phyloP scores from a whole-genome alignment of 257 asterid genomes.

The Jacaranda copaia region DNA sequence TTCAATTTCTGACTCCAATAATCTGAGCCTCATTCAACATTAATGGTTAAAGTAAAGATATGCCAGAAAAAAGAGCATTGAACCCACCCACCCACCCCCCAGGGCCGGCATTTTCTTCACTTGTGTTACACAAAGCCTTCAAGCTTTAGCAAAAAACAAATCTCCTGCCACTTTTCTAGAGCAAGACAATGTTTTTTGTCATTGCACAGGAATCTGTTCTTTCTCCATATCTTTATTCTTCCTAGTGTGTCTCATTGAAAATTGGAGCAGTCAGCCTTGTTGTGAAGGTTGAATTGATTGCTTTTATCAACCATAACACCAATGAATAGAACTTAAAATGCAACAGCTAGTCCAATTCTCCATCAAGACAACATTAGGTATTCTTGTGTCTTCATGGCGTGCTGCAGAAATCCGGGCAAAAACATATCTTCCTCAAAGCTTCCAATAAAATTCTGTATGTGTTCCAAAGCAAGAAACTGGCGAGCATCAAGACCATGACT shows the following conservation, averaged over 20 bases:
- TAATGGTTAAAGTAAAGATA: neutral
- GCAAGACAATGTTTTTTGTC: slow-evolving; percentile 29
- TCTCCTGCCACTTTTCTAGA: slow-evolving; percentile 19
- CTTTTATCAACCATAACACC: slow-evolving; percentile 24
- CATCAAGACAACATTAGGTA: slow-evolving; percentile 2
- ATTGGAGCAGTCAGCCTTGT: slow-evolving; percentile 36
- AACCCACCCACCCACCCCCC: too few relatives aligned
- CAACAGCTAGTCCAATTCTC: slow-evolving; percentile 17
- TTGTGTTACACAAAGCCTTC: slow-evolving; percentile 9
- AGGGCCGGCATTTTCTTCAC: too few relatives aligned
- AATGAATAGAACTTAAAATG: slow-evolving; percentile 19
- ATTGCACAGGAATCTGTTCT: slow-evolving; percentile 36
- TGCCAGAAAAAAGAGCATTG: neutral
- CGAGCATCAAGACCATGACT: slow-evolving; percentile 57
- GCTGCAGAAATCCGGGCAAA: slow-evolving; percentile 28
- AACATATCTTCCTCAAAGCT: slow-evolving; percentile 27
- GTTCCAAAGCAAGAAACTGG: slow-evolving; percentile 18
- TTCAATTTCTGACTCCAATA: neutral
- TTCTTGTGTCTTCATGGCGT: slow-evolving; percentile 11
- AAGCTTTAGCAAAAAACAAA: slow-evolving; percentile 37
- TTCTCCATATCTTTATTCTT: slow-evolving; percentile 46
- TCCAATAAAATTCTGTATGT: neutral
- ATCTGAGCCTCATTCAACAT: neutral
- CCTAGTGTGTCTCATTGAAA: slow-evolving; percentile 36
- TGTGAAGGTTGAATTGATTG: slow-evolving; percentile 21